phyloP scores from a whole-genome alignment of 2,329 filamentous ascomycete genomes.

The Lachnellula hyalina region DNA sequence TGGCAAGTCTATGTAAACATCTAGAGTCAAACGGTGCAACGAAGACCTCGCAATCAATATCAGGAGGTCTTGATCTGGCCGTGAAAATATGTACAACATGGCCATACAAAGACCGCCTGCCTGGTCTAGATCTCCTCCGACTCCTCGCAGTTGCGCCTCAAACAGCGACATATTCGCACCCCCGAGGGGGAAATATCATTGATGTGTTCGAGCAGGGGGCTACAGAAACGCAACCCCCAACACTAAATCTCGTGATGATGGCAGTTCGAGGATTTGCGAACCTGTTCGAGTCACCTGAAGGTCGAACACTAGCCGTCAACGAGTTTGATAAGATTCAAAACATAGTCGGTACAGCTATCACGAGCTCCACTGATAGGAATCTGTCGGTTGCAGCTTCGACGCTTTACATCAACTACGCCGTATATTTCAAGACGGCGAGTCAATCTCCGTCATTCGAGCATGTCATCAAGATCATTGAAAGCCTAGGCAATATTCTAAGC shows the following conservation, averaged over 20 bases:
- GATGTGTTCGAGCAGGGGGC: conserved; percentile 52
- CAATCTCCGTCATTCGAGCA: conserved; percentile 34
- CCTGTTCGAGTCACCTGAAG: conserved; percentile 70
- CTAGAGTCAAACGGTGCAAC: conserved; percentile 49
- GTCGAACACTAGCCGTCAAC: conserved; percentile 57
- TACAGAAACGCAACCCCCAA: conserved; percentile 53
- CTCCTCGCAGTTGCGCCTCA: conserved; percentile 66
- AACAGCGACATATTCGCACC: conserved; percentile 55
- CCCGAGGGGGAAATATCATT: conserved; percentile 52
- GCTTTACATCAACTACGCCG: conserved; percentile 76
- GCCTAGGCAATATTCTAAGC: conserved; percentile 57
- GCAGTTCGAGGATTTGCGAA: conserved; percentile 76
- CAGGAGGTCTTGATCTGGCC: conserved; percentile 55
- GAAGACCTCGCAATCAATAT: conserved; percentile 40
- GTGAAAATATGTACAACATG: conserved; percentile 71
- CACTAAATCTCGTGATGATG: conserved; percentile 84
- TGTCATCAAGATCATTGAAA: conserved; percentile 45
- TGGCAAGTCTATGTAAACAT: conserved; percentile 56
- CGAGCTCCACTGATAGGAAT: conserved; percentile 68
- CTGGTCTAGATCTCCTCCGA: conserved; percentile 83
- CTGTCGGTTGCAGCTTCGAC: conserved; percentile 78
- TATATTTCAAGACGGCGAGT: conserved; percentile 52
- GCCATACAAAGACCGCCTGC: conserved; percentile 75
- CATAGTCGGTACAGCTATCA: conserved; percentile 55
- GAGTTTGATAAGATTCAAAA: conserved; percentile 46